phyloP scores from a whole-genome alignment of 805 yeast genomes.

The Yarrowia deformans region DNA sequence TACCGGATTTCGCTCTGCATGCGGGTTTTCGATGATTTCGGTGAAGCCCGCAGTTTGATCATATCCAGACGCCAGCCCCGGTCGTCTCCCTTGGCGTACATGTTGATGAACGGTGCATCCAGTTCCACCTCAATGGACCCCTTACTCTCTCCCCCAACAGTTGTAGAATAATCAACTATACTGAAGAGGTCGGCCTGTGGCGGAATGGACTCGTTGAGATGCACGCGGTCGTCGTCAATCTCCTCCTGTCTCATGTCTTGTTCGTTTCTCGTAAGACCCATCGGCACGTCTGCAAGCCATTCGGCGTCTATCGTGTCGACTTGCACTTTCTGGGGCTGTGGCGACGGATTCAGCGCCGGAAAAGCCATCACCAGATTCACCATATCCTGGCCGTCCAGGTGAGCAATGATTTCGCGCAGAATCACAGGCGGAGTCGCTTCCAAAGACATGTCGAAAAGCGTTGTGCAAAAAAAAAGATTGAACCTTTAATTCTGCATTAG shows the following conservation, averaged over 20 bases:
- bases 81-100: slow-evolving; percentile 10
- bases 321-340: background rate
- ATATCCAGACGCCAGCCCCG: slow-evolving; percentile 11
- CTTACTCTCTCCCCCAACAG: slow-evolving; percentile 5
- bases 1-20: slow-evolving; percentile 30
- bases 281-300: background rate
- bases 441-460: background rate
- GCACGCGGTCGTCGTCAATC: slow-evolving; percentile 10
- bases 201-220: slow-evolving; percentile 15
- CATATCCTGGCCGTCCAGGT: slow-evolving; percentile 28
- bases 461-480: background rate
- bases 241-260: slow-evolving; percentile 6
- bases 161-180: slow-evolving; percentile 14
- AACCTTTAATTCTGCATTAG: background rate
- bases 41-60: background rate
- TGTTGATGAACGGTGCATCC: slow-evolving; percentile 21
- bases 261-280: slow-evolving; percentile 5
- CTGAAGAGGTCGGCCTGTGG: background rate
- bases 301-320: slow-evolving; percentile 7
- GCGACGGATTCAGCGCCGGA: slow-evolving; percentile 10
- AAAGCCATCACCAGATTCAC: slow-evolving; percentile 25
- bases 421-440: slow-evolving; percentile 14
- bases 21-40: background rate
- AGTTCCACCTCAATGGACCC: slow-evolving; percentile 15
- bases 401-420: slow-evolving; percentile 13